Base-by-base conservation (phyloP, 2,329 filamentous ascomycete species). In the Zymoseptoria brevis region DNA sequence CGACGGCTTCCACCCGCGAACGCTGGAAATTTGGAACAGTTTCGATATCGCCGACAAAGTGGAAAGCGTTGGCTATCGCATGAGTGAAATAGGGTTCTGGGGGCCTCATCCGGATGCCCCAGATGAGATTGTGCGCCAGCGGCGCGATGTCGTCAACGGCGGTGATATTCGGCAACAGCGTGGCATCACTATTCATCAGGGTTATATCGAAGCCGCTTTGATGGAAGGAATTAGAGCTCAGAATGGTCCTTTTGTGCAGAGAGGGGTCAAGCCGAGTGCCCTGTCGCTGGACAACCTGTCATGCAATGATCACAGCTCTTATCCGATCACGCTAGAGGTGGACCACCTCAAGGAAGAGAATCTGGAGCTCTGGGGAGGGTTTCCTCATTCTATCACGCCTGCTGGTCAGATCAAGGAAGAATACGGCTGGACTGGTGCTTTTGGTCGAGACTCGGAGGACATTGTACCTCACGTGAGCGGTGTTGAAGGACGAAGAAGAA, bases 1-100 rank as follows among this genome's bases (percentile, higher is more conserved):
- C 0, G 79, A 81, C 63, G 82, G 82, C 1, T 74, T 87, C 2
- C 83, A 88, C 71, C 81, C 80, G 61, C 82, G 86, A 1, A 88
- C 84, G 0, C 75, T 88, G 1, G 85, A 90, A 71, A 87, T 90
- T n/a, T 82, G 89, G 57, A 85, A 90, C 64, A 84, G 81, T 56
- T 87, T 90, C 63, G 86, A 82, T 0, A 81, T 90, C 57, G 83
- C 77, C 1, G 80, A 88, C 61, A 75, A 80, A 2, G 80, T 80
- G 1, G 84, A 82, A 81, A 83, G 83, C 49, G 85, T 88, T 19
- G 54, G 50, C 13, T 45, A n/a, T 41, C 45, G 7, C 16, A 53
- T 41, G 52, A 57, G 22, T 24, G 61, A 59, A 57, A 59, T 51
- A 55, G 54, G 13, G 26, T 54, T 59, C 45, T 63, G 30, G 60